phyloP scores from a whole-genome alignment of 2,329 filamentous ascomycete genomes.

The Pyrenophora tritici-repentis region DNA sequence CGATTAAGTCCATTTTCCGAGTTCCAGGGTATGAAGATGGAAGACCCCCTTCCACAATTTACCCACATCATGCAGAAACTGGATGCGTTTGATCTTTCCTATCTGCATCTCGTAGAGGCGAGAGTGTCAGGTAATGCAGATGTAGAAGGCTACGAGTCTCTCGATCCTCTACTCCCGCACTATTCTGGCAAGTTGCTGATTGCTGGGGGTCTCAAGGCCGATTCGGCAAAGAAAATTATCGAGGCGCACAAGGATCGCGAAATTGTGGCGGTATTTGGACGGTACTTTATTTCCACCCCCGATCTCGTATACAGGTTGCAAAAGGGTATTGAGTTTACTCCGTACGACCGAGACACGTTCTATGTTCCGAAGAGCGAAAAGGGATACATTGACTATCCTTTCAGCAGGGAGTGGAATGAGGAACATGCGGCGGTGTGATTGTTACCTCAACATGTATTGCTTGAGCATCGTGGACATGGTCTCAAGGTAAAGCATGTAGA shows the following conservation, averaged over 20 bases:
- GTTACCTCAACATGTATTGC: too few species aligned
- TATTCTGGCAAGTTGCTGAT: slow-evolving; percentile 44
- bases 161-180: slow-evolving; percentile 32
- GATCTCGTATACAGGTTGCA: slow-evolving; percentile 55
- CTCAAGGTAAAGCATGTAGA: not conserved
- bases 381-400: slow-evolving; percentile 51
- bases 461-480: too few species aligned
- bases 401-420: slow-evolving; percentile 27
- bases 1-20: slow-evolving; percentile 64
- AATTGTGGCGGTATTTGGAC: slow-evolving; percentile 54
- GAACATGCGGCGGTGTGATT: not conserved
- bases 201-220: slow-evolving; percentile 50
- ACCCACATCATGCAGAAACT: slow-evolving; percentile 59
- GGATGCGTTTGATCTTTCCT: slow-evolving; percentile 58
- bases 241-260: slow-evolving; percentile 52
- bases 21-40: slow-evolving; percentile 69
- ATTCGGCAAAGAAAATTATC: slow-evolving; percentile 44
- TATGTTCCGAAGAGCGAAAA: slow-evolving; percentile 45
- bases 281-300: slow-evolving; percentile 57
- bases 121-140: slow-evolving; percentile 55
- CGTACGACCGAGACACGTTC: slow-evolving; percentile 54
- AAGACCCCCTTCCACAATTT: slow-evolving; percentile 67
- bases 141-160: slow-evolving; percentile 23
- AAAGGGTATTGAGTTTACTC: slow-evolving; percentile 51
- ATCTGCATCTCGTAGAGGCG: slow-evolving; percentile 60